Base-by-base conservation (phyloP, 2,329 filamentous ascomycete genomes). In the Aspergillus japonicus region DNA sequence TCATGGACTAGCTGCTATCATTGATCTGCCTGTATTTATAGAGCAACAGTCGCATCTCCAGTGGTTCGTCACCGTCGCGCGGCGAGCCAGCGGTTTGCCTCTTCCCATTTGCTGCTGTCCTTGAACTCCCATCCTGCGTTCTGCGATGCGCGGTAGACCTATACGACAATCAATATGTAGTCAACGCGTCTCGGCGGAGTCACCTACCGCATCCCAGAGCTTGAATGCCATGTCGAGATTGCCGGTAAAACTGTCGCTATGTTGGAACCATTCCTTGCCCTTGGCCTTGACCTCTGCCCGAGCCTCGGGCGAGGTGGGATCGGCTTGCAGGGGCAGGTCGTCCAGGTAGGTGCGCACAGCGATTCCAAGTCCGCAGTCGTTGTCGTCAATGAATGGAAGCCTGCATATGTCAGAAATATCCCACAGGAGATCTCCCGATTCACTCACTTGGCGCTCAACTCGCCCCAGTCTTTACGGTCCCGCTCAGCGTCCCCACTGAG, bases 401-500 rank as follows among this genome's bases (percentile, higher is more conserved):
- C 75, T 78, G 56, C 11, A 54, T 35, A 47, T 42, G 52, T 67
- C 29, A 64, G 62, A 60, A 31, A 23, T 0, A 16, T 14, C 3
- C 21, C 16, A 23, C 12, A 44, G 3, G 7, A 16, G 8, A 24
- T 2, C 14, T 47, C 39, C 39, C 1, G 16, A 57, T 5, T 23
- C 16, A 52, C 85, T 71, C 82, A 94, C 91, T 85, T 85, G 65
- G 90, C 84, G 65, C 88, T 88, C 60, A 98, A 82, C 50, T 89
- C 84, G 57, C 87, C 78, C 73, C 86, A 84, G 70, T 91, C 88
- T 12, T 84, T 80, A 57, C 87, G 82, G 59, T 89, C 85, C 44
- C 93, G 86, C 59, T 90, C 83, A 21, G 88, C 90, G 69, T 96
- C 91, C 6, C 88, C 91, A 67, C 88, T 88, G 69, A 97, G 82